A percentile compares a stretch with the other conserved stretches of the same genome.
Conservation (phyloP, 2,329 filamentous ascomycete species). For the Trichoderma pleuroti region DNA sequence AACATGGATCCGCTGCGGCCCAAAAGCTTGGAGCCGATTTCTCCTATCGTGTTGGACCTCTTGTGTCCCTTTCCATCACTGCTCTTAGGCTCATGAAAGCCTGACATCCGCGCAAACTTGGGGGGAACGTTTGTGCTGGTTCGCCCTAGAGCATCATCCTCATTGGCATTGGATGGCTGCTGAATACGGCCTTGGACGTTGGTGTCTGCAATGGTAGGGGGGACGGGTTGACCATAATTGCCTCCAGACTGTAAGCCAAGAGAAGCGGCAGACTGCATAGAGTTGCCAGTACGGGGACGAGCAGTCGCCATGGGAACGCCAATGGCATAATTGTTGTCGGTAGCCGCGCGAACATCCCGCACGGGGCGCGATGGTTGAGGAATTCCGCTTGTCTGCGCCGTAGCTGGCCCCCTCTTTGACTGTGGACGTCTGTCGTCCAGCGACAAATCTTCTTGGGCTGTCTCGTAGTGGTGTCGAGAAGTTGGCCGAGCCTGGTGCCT, state of each 20-base stretch:
- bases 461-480: constrained; percentile 44
- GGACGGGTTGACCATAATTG: constrained; percentile 78
- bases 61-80: constrained; percentile 56
- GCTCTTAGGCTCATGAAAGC: constrained; percentile 51
- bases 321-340: constrained; percentile 45
- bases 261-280: constrained; percentile 65
- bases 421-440: constrained; percentile 48
- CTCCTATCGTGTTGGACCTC: constrained; percentile 72
- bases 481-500: constrained; percentile 27
- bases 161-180: constrained; percentile 60
- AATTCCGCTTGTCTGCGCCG: constrained; percentile 35
- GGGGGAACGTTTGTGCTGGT: constrained; percentile 56
- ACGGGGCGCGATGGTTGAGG: constrained; percentile 25
- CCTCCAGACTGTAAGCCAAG: constrained; percentile 63
- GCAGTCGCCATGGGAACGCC: constrained; percentile 41
- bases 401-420: constrained; percentile 45
- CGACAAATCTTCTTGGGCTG: constrained; percentile 31
- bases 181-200: constrained; percentile 88
- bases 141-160: constrained; percentile 64
- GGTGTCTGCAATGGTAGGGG: constrained; percentile 80
- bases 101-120: constrained; percentile 57
- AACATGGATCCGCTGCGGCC: constrained; percentile 80
- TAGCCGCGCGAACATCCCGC: constrained; percentile 37
- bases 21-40: constrained; percentile 78
- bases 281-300: constrained; percentile 78